These are phyloP conservation scores for Haplosporangium gracile DNA, from an alignment of 192 early-diverging fungal species.

Conservation along the genomic window DNA sequence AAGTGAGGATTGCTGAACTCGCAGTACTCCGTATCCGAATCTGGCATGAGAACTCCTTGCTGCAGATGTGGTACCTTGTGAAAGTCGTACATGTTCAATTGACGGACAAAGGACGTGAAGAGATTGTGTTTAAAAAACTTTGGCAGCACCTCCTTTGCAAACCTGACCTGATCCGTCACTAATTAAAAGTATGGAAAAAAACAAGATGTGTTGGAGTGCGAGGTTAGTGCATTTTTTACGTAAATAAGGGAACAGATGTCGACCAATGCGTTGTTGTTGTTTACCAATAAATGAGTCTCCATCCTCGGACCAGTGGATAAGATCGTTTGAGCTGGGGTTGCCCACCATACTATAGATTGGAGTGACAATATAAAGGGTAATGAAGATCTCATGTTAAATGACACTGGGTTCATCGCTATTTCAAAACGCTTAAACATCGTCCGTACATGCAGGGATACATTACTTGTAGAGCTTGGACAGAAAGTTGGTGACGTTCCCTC, in stretches of 20 bases:
- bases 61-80: slow-evolving; percentile 96
- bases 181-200: background rate
- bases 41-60: slow-evolving; percentile 86
- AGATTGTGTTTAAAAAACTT: slow-evolving; percentile 94
- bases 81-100: slow-evolving; percentile 98
- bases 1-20: slow-evolving; percentile 95
- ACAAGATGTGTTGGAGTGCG: too few relatives aligned
- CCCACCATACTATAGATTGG: slow-evolving; percentile 83
- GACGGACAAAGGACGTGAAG: slow-evolving; percentile 91
- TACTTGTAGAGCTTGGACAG: slow-evolving; percentile 52
- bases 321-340: slow-evolving; percentile 79
- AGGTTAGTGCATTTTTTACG: background rate
- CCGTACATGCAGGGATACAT: background rate
- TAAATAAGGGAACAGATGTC: background rate
- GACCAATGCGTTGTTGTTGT: background rate
- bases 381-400: background rate
- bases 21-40: slow-evolving; percentile 84
- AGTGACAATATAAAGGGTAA: too few relatives aligned
- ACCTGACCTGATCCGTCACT: slow-evolving; percentile 80
- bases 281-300: slow-evolving; percentile 88
- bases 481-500: slow-evolving; percentile 41
- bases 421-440: background rate
- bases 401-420: background rate
- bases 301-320: slow-evolving; percentile 91
- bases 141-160: slow-evolving; percentile 86